Percentiles rank a stretch among this genome's conserved stretches.
Conservation (phyloP, 202 grass and related monocot genomes). For the Elaeis oleifera region DNA sequence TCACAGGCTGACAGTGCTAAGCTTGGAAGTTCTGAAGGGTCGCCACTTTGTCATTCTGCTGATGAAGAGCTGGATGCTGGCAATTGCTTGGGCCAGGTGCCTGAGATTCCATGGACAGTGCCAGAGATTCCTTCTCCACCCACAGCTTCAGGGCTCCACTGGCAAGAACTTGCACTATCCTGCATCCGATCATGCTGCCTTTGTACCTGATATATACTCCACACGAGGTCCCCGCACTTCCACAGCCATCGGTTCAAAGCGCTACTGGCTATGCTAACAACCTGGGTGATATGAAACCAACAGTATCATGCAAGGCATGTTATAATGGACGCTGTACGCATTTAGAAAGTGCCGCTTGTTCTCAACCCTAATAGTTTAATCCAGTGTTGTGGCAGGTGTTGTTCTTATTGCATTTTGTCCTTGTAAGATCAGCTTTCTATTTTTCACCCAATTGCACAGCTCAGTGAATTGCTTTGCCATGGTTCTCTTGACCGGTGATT, state of each 20-base stretch:
- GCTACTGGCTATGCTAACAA: neutral
- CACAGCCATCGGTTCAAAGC: conserved; percentile 24
- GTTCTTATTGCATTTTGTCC: too few species aligned
- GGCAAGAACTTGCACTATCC: conserved; percentile 50
- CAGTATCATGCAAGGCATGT: too few species aligned
- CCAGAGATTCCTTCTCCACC: conserved; percentile 73
- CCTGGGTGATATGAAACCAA: too few species aligned
- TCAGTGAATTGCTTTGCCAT: too few species aligned
- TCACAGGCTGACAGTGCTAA: conserved; percentile 64
- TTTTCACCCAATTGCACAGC: too few species aligned
- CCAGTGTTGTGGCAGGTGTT: too few species aligned
- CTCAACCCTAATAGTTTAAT: too few species aligned
- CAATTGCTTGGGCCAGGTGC: conserved; percentile 56
- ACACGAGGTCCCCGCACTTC: conserved; percentile 16
- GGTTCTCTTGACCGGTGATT: too few species aligned
- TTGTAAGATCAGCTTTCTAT: too few species aligned
- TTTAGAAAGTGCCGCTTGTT: too few species aligned
- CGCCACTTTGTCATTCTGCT: conserved; percentile 41
- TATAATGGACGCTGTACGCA: too few species aligned
- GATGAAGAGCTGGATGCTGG: conserved; percentile 36
- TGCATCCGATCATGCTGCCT: conserved; percentile 35
- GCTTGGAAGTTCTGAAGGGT: conserved; percentile 57
- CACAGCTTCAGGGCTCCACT: conserved; percentile 75
- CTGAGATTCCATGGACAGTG: conserved; percentile 65
- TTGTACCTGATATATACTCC: conserved; percentile 48